Base-by-base conservation (phyloP, 805 yeast genomes). In the Metschnikowia colocasiae region DNA sequence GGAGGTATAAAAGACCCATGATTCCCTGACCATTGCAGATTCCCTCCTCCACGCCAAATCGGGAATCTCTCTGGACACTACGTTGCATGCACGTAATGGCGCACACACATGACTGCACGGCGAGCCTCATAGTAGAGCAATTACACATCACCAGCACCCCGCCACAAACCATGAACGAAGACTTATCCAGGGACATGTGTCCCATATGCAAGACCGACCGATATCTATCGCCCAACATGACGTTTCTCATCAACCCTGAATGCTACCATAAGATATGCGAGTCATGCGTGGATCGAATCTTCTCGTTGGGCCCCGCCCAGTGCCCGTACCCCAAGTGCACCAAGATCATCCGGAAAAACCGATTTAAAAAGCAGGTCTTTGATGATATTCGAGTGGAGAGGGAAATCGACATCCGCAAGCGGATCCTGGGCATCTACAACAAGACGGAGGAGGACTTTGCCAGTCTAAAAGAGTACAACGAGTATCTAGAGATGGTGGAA, bases 181-280 rank as follows among this genome's bases (percentile, higher is more conserved):
- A 79, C 47, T 65, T 76, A 50, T 61, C 78, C 45, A 74, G 75
- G 73, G 96, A 88, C 65, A 85, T 91, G 82, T 94, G 99, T 74
- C 98, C 98, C 26, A 89, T 94, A 59, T 94, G 99, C 75, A 89
- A 92, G 68, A 89, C 97, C 40, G 96, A 92, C 67, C 74, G 91
- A 63, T 94, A 94, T 65, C 75, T 94, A 51, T 88, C 96, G 38
- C 98, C 98, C 22, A 89, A 91, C 57, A 86, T 94, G 84, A 82
- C 78, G 55, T 92, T 94, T 62, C 79, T 92, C 46, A 90, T 94
- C 54, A 94, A 94, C 59, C 96, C 98, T 0, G 99, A 94, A 65
- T 94, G 99, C 68, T 94, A 94, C 63, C 99, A 94, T 63, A 92
- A 89, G 73, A 92, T 94, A 65, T 94, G 99, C 69, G 97, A 86